These are phyloP conservation scores for Coemansia javaensis DNA, from an alignment of 192 early-diverging fungal species.

Conservation along the genomic window DNA sequence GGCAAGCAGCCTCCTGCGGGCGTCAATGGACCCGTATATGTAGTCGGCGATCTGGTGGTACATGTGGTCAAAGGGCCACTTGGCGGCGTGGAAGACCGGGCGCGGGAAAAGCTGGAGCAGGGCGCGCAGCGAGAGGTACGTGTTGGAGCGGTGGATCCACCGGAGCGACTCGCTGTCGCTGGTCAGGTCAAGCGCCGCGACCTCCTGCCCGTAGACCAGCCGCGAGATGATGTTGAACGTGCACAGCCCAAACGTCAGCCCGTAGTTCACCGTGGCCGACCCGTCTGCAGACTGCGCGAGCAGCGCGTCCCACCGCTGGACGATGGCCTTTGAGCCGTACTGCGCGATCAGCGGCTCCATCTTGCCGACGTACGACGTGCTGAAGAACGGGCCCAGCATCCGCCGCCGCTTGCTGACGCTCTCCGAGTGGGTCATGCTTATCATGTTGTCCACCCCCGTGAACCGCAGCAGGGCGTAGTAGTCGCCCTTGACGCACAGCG, in stretches of 20 bases:
- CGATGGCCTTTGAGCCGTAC: slow-evolving; percentile 6
- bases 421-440: slow-evolving; percentile 4
- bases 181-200: slow-evolving; percentile 2
- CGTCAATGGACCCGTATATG: slow-evolving; percentile 7
- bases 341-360: slow-evolving; percentile 28
- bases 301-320: slow-evolving; percentile 2
- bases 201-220: slow-evolving; percentile 22
- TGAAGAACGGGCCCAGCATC: slow-evolving; percentile 22
- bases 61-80: slow-evolving; percentile 20
- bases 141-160: slow-evolving; percentile 17
- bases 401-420: slow-evolving; percentile 11
- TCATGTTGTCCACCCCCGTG: slow-evolving; percentile 6
- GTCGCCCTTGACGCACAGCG: slow-evolving; percentile 6
- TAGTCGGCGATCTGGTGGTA: slow-evolving; percentile 4
- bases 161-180: neutral
- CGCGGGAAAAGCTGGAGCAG: slow-evolving; percentile 12
- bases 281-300: neutral
- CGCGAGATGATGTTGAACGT: slow-evolving; percentile 22
- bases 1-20: slow-evolving; percentile 10
- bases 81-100: slow-evolving; percentile 7
- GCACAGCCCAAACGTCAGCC: slow-evolving; percentile 10
- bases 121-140: slow-evolving; percentile 18
- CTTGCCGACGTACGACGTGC: slow-evolving; percentile 4
- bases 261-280: slow-evolving; percentile 9
- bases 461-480: slow-evolving; percentile 25